Percentiles rank a stretch among this genome's conserved stretches.
These are phyloP conservation scores for Heracleum sosnowskyi DNA, from an alignment of 129 eudicot species.

Conservation along the genomic window DNA sequence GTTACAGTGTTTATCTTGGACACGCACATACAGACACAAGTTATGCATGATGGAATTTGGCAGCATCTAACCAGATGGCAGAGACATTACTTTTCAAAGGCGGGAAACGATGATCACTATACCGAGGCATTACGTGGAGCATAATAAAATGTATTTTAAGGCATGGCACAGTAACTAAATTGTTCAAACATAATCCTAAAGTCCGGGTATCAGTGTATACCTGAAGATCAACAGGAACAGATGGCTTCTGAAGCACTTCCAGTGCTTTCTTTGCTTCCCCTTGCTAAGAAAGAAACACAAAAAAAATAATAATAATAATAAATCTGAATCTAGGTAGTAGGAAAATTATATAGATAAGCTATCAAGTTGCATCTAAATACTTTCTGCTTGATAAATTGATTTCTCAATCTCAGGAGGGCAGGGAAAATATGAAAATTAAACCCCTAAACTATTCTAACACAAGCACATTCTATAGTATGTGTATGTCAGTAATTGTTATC, in stretches of 20 bases:
- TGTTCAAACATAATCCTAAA: background rate
- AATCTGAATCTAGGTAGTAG: background rate
- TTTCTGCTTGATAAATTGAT: background rate
- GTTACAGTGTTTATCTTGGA: background rate
- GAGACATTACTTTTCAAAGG: background rate
- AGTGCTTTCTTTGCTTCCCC: conserved; percentile 96
- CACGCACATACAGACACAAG: background rate
- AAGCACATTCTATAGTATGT: background rate
- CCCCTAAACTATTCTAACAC: background rate
- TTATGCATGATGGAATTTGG: background rate
- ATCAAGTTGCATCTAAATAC: background rate
- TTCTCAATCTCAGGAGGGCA: background rate
- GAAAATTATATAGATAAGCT: background rate
- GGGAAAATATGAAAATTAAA: background rate
- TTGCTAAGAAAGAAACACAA: conserved; percentile 41
- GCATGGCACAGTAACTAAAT: background rate
- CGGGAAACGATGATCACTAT: background rate
- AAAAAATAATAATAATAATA: too few species aligned
- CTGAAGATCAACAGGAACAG: conserved; percentile 78
- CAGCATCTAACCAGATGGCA: background rate
- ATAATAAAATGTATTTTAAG: background rate
- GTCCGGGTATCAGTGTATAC: conserved; percentile 25
- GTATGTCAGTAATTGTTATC: background rate
- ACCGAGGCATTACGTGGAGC: background rate
- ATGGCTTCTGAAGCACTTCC: conserved; percentile 87